These are phyloP conservation scores for Lenzites betulinus DNA, from an alignment of 768 basidiomycete species.

Conservation along the genomic window DNA sequence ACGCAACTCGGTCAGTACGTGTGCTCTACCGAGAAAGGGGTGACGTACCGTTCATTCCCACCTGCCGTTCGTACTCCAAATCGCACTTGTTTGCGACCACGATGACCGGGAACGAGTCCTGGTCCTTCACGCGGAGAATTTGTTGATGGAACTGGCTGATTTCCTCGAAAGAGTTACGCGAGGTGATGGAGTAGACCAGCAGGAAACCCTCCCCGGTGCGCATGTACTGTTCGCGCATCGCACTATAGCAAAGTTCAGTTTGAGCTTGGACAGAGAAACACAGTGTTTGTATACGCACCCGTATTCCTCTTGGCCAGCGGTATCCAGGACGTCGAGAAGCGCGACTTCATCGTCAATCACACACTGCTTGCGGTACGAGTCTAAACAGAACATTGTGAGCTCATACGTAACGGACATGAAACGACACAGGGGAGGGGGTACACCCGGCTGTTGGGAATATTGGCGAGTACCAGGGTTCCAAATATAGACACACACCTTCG, in stretches of 20 bases:
- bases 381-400: constrained; percentile 40
- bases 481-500: constrained; percentile 56
- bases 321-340: constrained; percentile 93
- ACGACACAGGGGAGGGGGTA: background rate
- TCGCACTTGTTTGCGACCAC: constrained; percentile 99
- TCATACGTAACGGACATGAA: background rate
- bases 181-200: constrained; percentile 98
- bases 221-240: constrained; percentile 99
- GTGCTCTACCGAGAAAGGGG: background rate
- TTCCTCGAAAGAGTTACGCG: constrained; percentile 96
- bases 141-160: constrained; percentile 96
- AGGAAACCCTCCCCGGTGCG: constrained; percentile 97
- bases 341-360: constrained; percentile 99
- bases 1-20: background rate
- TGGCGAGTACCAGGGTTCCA: background rate
- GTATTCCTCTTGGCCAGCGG: constrained; percentile 98
- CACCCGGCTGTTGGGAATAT: background rate
- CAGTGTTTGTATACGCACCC: constrained; percentile 57
- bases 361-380: constrained; percentile 96
- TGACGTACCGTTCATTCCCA: constrained; percentile 86
- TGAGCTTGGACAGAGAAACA: background rate
- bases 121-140: constrained; percentile 95
- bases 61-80: constrained; percentile 93
- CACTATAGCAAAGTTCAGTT: constrained; percentile 48
- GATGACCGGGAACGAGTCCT: constrained; percentile 92